phyloP scores from a whole-genome alignment of 1,139 yeast genomes.

The Candida anutae region DNA sequence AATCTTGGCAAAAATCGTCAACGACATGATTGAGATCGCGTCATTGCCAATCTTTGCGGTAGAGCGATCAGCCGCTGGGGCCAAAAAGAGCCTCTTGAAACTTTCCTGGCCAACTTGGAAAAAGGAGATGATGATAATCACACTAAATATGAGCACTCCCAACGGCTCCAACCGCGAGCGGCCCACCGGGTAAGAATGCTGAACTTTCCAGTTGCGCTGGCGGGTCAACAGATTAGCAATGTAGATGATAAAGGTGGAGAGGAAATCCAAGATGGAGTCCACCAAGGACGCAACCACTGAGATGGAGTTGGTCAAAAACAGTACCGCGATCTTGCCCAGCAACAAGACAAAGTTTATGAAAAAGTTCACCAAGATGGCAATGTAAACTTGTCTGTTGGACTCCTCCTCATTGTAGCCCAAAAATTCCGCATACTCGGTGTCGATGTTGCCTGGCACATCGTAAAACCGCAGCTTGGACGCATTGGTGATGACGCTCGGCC shows the following conservation, averaged over 20 bases:
- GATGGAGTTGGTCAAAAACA: conserved; percentile 57
- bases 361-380: conserved; percentile 63
- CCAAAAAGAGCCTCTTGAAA: conserved; percentile 24
- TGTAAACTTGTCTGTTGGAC: conserved; percentile 36
- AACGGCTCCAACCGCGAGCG: conserved; percentile 68
- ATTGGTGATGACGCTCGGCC: conserved; percentile 5
- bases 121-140: conserved; percentile 64
- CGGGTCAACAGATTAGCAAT: conserved; percentile 53
- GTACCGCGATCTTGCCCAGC: conserved; percentile 56
- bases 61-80: conserved; percentile 20
- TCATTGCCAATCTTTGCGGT: conserved; percentile 45
- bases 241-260: conserved; percentile 69
- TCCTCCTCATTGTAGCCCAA: conserved; percentile 42
- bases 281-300: conserved; percentile 74
- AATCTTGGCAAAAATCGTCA: conserved; percentile 54
- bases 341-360: conserved; percentile 52
- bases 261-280: conserved; percentile 66
- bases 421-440: conserved; percentile 45
- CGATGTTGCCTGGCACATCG: conserved; percentile 55
- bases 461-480: conserved; percentile 22
- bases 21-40: conserved; percentile 53
- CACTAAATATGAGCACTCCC: conserved; percentile 68
- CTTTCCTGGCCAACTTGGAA: conserved; percentile 69
- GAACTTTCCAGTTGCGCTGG: conserved; percentile 44
- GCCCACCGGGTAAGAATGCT: conserved; percentile 57